Evolutionary conservation across 2,329 filamentous ascomycete genomes (phyloP).

Genomic region (Chrysoporthe austroafricana): DNA sequence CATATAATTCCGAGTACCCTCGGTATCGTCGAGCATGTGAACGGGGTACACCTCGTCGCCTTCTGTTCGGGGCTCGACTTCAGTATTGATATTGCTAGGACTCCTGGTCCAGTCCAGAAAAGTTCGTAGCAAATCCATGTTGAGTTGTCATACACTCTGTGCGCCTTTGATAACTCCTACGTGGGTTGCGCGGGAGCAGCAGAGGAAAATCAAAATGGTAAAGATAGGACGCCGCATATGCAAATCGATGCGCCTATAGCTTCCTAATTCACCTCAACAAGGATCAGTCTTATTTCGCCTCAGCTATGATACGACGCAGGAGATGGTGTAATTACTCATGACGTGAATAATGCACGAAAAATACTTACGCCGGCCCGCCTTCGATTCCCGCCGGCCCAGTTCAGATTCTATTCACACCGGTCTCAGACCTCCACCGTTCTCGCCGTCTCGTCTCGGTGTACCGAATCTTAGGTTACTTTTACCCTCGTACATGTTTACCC

Average conservation of each 20-base stretch:
- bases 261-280: background rate
- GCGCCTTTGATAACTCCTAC: background rate
- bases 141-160: background rate
- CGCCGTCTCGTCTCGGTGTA: background rate
- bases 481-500: background rate
- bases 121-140: background rate
- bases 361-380: background rate
- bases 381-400: background rate
- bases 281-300: background rate
- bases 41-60: slow-evolving; percentile 22
- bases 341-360: background rate
- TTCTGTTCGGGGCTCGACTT: background rate
- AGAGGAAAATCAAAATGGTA: background rate
- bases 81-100: background rate
- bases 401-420: background rate
- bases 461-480: background rate
- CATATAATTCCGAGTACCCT: slow-evolving; percentile 18
- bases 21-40: slow-evolving; percentile 26
- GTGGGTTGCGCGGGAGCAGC: background rate
- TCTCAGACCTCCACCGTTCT: background rate
- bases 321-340: background rate
- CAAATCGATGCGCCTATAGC: background rate
- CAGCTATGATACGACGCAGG: background rate
- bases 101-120: background rate
- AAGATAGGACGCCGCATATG: background rate